Evolutionary conservation across 1,139 yeast species (phyloP).

Genomic region (Trichomonascaceae sp.): DNA sequence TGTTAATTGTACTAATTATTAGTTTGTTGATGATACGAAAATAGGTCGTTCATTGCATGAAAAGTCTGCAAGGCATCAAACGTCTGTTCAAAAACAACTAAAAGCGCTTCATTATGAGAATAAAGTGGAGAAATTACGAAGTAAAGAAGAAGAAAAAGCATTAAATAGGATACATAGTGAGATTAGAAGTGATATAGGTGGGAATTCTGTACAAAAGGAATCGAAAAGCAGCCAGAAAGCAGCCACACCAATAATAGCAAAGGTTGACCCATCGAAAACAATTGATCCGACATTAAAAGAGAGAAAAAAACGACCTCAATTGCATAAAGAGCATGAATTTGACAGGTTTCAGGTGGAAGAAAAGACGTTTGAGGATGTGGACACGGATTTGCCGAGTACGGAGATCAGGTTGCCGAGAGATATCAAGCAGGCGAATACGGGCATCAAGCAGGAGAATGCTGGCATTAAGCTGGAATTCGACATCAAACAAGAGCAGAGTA

Average conservation of each 20-base stretch:
- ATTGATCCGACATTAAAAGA: conserved; percentile 7
- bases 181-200: conserved; percentile 6
- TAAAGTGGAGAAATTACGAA: conserved; percentile 22
- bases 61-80: conserved; percentile 34
- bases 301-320: not conserved
- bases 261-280: conserved; percentile 4
- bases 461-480: no score
- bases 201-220: not conserved
- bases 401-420: no score
- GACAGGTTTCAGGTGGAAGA: conserved; percentile 11
- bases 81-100: conserved; percentile 28
- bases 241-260: not conserved
- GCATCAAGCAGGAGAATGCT: not conserved
- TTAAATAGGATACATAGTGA: conserved; percentile 20
- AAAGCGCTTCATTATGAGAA: conserved; percentile 32
- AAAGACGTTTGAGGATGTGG: conserved; percentile 8
- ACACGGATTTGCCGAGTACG: no score
- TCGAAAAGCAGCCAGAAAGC: not conserved
- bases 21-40: conserved; percentile 42
- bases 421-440: conserved; percentile 5
- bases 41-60: conserved; percentile 38
- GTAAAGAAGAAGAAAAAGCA: conserved; percentile 22
- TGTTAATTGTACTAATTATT: conserved; percentile 4
- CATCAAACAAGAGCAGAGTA: no score
- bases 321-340: conserved; percentile 5